A percentile compares a stretch with the other conserved stretches of the same genome.
These are phyloP conservation scores for Taxawa tesnikishii DNA, from an alignment of 2,329 filamentous ascomycete species.

Conservation along the genomic window DNA sequence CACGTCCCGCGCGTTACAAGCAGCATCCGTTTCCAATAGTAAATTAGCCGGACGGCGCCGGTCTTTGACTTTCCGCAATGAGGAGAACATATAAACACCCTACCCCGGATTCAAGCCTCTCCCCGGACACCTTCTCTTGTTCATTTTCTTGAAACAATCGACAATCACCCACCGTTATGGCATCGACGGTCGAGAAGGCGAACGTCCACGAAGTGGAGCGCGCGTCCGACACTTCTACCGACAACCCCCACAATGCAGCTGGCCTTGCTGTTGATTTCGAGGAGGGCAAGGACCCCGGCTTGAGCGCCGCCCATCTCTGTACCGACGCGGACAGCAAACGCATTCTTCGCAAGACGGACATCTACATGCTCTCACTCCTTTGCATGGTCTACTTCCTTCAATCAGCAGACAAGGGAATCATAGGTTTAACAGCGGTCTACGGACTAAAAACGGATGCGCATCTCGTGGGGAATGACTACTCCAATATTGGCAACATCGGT, in stretches of 20 bases:
- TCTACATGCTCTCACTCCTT: constrained; percentile 7
- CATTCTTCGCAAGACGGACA: constrained; percentile 7
- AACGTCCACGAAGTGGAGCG: constrained; percentile 2
- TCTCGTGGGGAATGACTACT: constrained; percentile 9
- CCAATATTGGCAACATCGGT: constrained; percentile 9
- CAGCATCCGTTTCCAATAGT: no score
- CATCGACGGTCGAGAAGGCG: constrained; percentile 4
- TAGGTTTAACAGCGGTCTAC: constrained; percentile 9
- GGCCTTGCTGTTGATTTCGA: constrained; percentile 6
- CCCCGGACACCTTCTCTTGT: background rate
- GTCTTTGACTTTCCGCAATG: no score
- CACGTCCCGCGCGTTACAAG: no score
- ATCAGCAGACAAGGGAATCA: constrained; percentile 7
- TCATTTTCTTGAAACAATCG: no score
- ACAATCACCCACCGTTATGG: constrained; percentile 1
- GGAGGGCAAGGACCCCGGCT: constrained; percentile 4
- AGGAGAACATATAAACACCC: no score
- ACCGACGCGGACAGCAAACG: constrained; percentile 7
- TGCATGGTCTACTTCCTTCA: constrained; percentile 8
- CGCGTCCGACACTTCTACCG: constrained; percentile 3
- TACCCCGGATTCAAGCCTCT: constrained; percentile 2
- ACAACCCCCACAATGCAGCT: constrained; percentile 1
- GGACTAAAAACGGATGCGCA: constrained; percentile 9
- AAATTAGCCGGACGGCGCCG: no score
- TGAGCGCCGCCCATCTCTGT: constrained; percentile 6